phyloP scores from a whole-genome alignment of 495 filamentous ascomycete genomes.

The Aspergillus carlsbadensis region DNA sequence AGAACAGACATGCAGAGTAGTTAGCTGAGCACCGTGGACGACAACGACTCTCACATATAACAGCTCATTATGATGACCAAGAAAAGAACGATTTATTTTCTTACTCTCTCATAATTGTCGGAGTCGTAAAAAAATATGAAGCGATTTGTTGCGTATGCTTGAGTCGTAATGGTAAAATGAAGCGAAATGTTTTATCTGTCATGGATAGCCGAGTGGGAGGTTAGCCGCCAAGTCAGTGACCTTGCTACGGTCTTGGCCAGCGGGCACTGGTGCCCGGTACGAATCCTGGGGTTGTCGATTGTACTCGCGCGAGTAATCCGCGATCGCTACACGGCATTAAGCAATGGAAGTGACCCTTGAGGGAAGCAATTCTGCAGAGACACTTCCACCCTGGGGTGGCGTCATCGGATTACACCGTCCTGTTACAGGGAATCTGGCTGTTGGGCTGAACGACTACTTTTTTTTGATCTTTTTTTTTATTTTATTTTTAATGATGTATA shows the following conservation, averaged over 20 bases:
- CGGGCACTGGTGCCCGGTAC: constrained; percentile 57
- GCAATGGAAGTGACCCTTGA: constrained; percentile 62
- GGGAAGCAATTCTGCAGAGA: constrained; percentile 68
- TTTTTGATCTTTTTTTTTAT: constrained; percentile 19
- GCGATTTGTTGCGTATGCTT: background rate
- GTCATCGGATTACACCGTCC: constrained; percentile 56
- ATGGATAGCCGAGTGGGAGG: constrained; percentile 50
- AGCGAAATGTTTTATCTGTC: constrained; percentile 36
- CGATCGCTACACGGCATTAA: constrained; percentile 57
- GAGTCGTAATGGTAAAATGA: background rate
- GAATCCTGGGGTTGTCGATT: constrained; percentile 56
- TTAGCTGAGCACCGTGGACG: too few relatives aligned
- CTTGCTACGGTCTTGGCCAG: constrained; percentile 45
- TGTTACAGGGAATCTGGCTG: constrained; percentile 43
- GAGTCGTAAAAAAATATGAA: too few relatives aligned
- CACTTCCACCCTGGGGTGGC: constrained; percentile 60
- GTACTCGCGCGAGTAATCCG: constrained; percentile 61
- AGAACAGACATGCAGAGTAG: too few relatives aligned
- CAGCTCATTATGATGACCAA: too few relatives aligned
- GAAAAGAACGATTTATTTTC: too few relatives aligned
- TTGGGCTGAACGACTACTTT: constrained; percentile 41
- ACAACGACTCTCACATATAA: too few relatives aligned
- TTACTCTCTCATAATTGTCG: too few relatives aligned
- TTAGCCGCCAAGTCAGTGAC: constrained; percentile 39
- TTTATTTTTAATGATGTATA: constrained; percentile 6